phyloP scores from a whole-genome alignment of 306 rosid species.

The Cyclanthera cordifolia region DNA sequence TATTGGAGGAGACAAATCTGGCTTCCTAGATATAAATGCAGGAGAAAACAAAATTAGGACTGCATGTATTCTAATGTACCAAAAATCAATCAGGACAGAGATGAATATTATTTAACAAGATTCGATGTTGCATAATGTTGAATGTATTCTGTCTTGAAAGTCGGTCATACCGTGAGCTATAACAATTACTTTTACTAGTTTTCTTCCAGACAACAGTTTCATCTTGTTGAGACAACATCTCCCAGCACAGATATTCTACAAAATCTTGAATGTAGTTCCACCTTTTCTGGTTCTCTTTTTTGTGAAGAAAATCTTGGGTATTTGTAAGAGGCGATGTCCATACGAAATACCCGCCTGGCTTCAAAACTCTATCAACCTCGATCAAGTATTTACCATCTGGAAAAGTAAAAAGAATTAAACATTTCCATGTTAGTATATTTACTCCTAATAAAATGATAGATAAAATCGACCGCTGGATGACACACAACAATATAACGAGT shows the following conservation, averaged over 20 bases:
- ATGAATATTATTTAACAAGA: background rate
- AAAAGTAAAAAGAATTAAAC: slow-evolving; percentile 7
- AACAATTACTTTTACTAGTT: slow-evolving; percentile 63
- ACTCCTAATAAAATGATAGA: slow-evolving; percentile 14
- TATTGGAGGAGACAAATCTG: slow-evolving; percentile 51
- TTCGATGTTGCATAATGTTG: background rate
- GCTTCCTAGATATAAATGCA: slow-evolving; percentile 47
- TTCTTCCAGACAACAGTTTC: slow-evolving; percentile 97
- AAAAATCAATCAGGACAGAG: slow-evolving; percentile 4
- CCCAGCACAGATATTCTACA: slow-evolving; percentile 83
- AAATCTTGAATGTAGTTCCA: slow-evolving; percentile 52
- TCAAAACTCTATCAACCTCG: slow-evolving; percentile 91
- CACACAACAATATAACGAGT: background rate
- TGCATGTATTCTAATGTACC: background rate
- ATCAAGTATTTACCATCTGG: slow-evolving; percentile 80
- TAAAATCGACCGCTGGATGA: background rate
- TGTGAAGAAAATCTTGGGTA: slow-evolving; percentile 32
- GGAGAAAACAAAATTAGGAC: slow-evolving; percentile 21
- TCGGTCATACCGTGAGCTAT: slow-evolving; percentile 54
- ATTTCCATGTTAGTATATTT: background rate
- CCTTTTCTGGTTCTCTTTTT: slow-evolving; percentile 58
- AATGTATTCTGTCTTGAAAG: background rate
- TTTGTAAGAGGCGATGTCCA: slow-evolving; percentile 80
- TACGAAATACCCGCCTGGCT: slow-evolving; percentile 93
- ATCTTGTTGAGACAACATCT: slow-evolving; percentile 76